Percentiles rank a stretch among this genome's conserved stretches.
Evolutionary conservation across 345 rosid species (phyloP).

Genomic region (Mallotus nudiflorus): DNA sequence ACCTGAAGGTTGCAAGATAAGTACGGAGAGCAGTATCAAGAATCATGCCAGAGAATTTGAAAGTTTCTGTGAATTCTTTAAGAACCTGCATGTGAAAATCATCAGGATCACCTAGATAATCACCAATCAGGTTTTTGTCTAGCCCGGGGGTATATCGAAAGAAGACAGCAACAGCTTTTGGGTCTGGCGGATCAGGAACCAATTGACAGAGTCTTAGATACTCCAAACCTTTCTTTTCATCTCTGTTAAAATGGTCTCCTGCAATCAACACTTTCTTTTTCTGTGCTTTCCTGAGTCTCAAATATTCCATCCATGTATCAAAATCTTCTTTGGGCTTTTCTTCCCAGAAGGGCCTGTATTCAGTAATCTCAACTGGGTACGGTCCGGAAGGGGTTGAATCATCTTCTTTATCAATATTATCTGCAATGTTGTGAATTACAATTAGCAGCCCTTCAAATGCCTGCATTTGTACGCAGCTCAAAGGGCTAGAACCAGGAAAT

Average conservation of each 20-base stretch:
- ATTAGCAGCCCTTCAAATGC: slow-evolving; percentile 91
- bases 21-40: slow-evolving; percentile 82
- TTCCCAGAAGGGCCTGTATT: slow-evolving; percentile 73
- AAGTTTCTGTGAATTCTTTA: slow-evolving; percentile 68
- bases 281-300: slow-evolving; percentile 68
- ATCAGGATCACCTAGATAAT: slow-evolving; percentile 89
- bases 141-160: slow-evolving; percentile 70
- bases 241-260: slow-evolving; percentile 72
- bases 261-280: slow-evolving; percentile 72
- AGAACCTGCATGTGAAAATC: slow-evolving; percentile 72
- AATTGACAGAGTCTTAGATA: slow-evolving; percentile 61
- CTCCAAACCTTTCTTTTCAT: slow-evolving; percentile 83
- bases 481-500: slow-evolving; percentile 64
- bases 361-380: slow-evolving; percentile 53
- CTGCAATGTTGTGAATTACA: slow-evolving; percentile 76
- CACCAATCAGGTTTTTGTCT: too few species aligned
- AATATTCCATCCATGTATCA: slow-evolving; percentile 61
- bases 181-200: slow-evolving; percentile 63
- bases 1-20: slow-evolving; percentile 70
- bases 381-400: slow-evolving; percentile 44
- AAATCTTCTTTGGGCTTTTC: slow-evolving; percentile 59
- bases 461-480: slow-evolving; percentile 67
- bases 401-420: slow-evolving; percentile 59
- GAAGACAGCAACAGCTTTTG: slow-evolving; percentile 68
- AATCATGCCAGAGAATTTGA: slow-evolving; percentile 77